Percentiles rank a stretch among this genome's conserved stretches.
Evolutionary conservation across 345 rosid genomes (phyloP).

Genomic region (Populus euphratica): DNA sequence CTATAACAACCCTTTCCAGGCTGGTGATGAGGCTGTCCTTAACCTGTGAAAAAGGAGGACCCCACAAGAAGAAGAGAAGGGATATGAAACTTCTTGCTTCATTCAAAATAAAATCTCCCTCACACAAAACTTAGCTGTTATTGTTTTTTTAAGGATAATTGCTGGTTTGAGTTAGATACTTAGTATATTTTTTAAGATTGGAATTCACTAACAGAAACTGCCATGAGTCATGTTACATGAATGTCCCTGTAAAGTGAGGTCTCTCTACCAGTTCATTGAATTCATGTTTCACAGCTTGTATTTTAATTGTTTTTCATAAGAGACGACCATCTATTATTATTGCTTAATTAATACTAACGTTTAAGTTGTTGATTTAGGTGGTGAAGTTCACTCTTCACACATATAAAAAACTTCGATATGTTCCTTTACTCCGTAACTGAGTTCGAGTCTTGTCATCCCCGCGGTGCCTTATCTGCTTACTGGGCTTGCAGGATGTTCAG

Average conservation of each 20-base stretch:
- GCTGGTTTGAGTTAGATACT: slow-evolving; percentile 6
- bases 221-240: slow-evolving; percentile 7
- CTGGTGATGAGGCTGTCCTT: slow-evolving; percentile 83
- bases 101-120: not conserved
- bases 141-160: not conserved
- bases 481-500: too few relatives aligned
- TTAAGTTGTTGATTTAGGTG: too few relatives aligned
- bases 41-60: slow-evolving; percentile 13
- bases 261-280: not conserved
- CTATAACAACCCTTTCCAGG: slow-evolving; percentile 70
- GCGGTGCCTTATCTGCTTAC: too few relatives aligned
- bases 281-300: not conserved
- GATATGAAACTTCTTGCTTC: slow-evolving; percentile 25
- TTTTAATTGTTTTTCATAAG: not conserved
- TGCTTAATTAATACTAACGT: too few relatives aligned
- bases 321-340: too few relatives aligned
- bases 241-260: slow-evolving; percentile 1
- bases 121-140: slow-evolving; percentile 14
- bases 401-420: too few relatives aligned
- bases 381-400: too few relatives aligned
- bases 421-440: too few relatives aligned
- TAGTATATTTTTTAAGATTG: slow-evolving; percentile 9
- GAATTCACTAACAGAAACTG: slow-evolving; percentile 16
- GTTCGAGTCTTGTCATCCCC: too few relatives aligned
- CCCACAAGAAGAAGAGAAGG: slow-evolving; percentile 20